Evolutionary conservation across 2,329 filamentous ascomycete genomes (phyloP).

Genomic region (Colletotrichum sidae): DNA sequence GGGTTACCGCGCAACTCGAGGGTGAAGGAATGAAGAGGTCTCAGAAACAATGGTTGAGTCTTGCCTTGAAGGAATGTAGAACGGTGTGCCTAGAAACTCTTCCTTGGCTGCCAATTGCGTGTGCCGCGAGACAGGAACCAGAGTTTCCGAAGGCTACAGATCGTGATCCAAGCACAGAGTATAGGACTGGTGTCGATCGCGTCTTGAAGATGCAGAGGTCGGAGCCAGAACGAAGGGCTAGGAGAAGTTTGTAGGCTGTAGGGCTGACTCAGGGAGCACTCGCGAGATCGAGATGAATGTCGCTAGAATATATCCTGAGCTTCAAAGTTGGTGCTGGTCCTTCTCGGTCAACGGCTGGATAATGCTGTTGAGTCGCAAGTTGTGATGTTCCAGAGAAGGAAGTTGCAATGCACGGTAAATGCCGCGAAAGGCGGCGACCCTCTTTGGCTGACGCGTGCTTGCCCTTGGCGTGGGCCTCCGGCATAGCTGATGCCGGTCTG

Average conservation of each 20-base stretch:
- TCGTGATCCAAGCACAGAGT: constrained; percentile 7
- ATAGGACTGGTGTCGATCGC: constrained; percentile 10
- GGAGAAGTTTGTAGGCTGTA: constrained; percentile 8
- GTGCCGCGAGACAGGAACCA: constrained; percentile 6
- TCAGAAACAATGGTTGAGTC: constrained; percentile 35
- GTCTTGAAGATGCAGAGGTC: constrained; percentile 7
- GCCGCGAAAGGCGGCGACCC: constrained; percentile 22
- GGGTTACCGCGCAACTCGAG: constrained; percentile 37
- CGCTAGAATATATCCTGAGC: not conserved
- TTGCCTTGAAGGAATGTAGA: constrained; percentile 37
- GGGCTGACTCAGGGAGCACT: not conserved
- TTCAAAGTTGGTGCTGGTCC: too few species aligned
- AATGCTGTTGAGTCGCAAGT: too few species aligned
- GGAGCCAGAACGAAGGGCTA: constrained; percentile 4
- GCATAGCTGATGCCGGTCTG: constrained; percentile 29
- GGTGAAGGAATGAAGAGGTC: constrained; percentile 28
- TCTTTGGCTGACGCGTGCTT: constrained; percentile 37
- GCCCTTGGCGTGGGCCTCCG: constrained; percentile 35
- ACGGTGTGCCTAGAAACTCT: constrained; percentile 23
- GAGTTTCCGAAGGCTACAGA: constrained; percentile 6
- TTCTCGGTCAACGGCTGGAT: too few species aligned
- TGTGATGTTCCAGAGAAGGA: constrained; percentile 19
- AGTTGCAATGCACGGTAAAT: constrained; percentile 33
- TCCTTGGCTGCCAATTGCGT: not conserved
- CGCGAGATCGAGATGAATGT: not conserved